Evolutionary conservation across 306 rosid species (phyloP), one percentile per base, ranked within the genome.

Genomic region (Trifolium repens): DNA sequence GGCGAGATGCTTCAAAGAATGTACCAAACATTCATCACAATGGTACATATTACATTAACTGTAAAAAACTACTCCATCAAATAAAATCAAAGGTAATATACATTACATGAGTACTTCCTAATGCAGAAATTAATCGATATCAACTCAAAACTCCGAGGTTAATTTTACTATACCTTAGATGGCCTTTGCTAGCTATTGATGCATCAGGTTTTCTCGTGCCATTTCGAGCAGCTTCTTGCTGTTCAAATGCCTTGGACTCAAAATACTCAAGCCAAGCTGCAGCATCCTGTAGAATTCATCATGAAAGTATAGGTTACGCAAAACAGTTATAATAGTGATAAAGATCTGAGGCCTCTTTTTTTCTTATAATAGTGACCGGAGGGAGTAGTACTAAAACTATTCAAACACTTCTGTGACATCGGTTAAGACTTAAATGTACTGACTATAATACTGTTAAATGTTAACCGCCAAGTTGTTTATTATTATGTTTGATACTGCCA

Each of bases 191-290:
- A 64, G 99, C 99, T 72, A 96, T 92, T 32, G 97, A 92, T 40
- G 99, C 98, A 82, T 96, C 99, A 39, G 96, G 99, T 78, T 92
- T 96, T 64, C 91, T 90, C 71, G 97, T 92, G 75, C 99, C 99
- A 83, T 92, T 92, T 79, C 96, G 85, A 47, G 97, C 98, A 81
- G 98, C 99, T 85, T 96, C 99, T 88, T 96, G 99, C 82, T 96
- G 99, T 81, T 96, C 99, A 79, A 92, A 86, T 87, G 98, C 98
- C 92, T 96, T 96, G 83, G 99, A 96, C 86, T 92, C 98, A 72
- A 96, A 96, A 84, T 96, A 96, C 75, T 96, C 99, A 42, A 96
- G 98, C 99, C 99, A 96, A 65, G 99, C 99, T 14, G 99, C 99
- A 82, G 99, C 98, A 62, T 96, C 99, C 99, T 96, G 83, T 75